phyloP scores from a whole-genome alignment of 495 filamentous ascomycete species.

The Penicillium desertorum region DNA sequence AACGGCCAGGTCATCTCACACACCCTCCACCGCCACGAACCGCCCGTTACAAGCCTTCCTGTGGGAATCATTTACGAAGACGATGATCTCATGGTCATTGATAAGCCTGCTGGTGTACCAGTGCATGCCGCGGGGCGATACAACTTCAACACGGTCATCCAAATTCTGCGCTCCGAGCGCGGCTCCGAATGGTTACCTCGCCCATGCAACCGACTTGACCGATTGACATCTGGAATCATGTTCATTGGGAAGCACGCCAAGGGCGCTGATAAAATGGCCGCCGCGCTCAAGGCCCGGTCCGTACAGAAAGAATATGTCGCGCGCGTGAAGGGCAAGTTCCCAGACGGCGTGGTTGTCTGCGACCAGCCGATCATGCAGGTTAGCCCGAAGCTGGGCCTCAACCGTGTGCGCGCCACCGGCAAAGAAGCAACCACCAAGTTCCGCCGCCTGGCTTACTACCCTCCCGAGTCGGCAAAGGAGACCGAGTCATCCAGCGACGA shows the following conservation, averaged over 20 bases:
- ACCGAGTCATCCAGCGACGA: conserved; percentile 28
- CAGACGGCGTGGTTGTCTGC: conserved; percentile 75
- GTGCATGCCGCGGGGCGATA: conserved; percentile 95
- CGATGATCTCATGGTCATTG: conserved; percentile 87
- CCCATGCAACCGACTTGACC: conserved; percentile 90
- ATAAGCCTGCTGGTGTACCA: conserved; percentile 92
- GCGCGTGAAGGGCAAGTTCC: conserved; percentile 86
- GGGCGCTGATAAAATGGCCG: conserved; percentile 72
- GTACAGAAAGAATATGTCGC: conserved; percentile 95
- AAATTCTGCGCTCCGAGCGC: conserved; percentile 85
- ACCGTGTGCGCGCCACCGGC: conserved; percentile 87
- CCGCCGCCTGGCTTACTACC: conserved; percentile 84
- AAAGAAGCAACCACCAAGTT: conserved; percentile 90
- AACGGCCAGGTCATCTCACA: conserved; percentile 89
- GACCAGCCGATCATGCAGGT: conserved; percentile 92
- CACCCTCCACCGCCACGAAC: conserved; percentile 93
- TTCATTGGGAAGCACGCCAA: conserved; percentile 85
- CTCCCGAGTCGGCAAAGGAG: conserved; percentile 39
- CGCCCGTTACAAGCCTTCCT: conserved; percentile 76
- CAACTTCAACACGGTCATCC: conserved; percentile 88
- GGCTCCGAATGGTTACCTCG: conserved; percentile 68
- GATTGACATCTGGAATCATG: conserved; percentile 94
- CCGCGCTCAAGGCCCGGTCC: conserved; percentile 68
- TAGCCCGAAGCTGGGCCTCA: conserved; percentile 91
- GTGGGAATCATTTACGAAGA: conserved; percentile 87